These are phyloP conservation scores for Tuber microsphaerosporum DNA, from an alignment of 495 filamentous ascomycete genomes.

Conservation along the genomic window DNA sequence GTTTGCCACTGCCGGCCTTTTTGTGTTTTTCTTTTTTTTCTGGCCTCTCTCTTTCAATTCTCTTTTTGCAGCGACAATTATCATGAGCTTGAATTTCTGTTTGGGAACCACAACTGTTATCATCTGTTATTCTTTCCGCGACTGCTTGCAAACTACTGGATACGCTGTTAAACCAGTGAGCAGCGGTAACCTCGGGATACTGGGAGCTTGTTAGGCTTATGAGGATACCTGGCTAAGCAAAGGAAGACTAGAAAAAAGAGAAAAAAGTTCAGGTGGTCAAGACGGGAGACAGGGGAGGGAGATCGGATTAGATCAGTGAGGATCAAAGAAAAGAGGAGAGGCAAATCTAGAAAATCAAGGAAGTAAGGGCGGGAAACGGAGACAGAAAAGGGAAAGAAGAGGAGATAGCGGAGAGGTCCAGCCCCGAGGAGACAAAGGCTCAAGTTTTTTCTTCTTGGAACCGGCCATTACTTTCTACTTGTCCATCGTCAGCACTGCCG, in stretches of 20 bases:
- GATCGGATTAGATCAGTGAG: neutral
- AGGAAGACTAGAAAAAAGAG: neutral
- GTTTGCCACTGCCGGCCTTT: neutral
- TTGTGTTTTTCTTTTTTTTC: constrained; percentile 5
- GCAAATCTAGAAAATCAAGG: constrained; percentile 2
- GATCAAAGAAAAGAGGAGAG: constrained; percentile 5
- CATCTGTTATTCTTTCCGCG: constrained; percentile 9
- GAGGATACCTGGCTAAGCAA: neutral
- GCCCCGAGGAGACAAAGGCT: neutral
- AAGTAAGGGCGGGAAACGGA: constrained; percentile 3
- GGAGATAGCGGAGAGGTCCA: constrained; percentile 6
- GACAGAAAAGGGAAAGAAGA: constrained; percentile 7
- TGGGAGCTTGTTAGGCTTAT: neutral
- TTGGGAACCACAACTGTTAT: constrained; percentile 18
- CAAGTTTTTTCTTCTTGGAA: neutral
- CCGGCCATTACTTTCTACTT: neutral
- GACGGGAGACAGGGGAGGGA: neutral
- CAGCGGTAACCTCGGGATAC: neutral
- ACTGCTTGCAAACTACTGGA: constrained; percentile 13
- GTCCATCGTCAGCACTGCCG: neutral
- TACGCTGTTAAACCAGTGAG: constrained; percentile 9
- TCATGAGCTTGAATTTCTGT: constrained; percentile 27
- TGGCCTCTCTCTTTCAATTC: constrained; percentile 7
- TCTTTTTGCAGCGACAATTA: constrained; percentile 19
- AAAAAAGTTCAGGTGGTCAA: neutral